These are phyloP conservation scores for Tolypocladium inflatum DNA, from an alignment of 2,329 filamentous ascomycete species.

Conservation along the genomic window DNA sequence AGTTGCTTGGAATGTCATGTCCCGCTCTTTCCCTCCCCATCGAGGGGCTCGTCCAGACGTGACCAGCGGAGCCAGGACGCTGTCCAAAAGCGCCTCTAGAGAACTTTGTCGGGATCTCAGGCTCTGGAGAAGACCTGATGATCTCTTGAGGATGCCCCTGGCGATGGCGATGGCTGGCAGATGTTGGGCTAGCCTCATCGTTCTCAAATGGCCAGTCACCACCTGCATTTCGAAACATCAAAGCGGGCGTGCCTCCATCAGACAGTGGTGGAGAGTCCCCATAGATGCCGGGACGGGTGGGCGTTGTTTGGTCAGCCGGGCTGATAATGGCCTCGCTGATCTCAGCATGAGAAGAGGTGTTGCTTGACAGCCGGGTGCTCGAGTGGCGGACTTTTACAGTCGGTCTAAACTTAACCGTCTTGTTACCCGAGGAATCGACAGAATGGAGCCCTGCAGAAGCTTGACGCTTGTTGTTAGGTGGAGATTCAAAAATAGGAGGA, in stretches of 20 bases:
- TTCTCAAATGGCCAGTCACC: not conserved
- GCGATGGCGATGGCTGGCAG: not conserved
- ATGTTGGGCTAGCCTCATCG: not conserved
- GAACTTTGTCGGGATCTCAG: not conserved
- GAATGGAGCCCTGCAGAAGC: constrained; percentile 2
- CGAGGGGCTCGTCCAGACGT: not conserved
- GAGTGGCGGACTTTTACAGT: constrained; percentile 10
- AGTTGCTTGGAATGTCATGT: not conserved
- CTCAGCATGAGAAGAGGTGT: constrained; percentile 1
- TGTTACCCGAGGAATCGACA: constrained; percentile 11
- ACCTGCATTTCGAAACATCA: not conserved
- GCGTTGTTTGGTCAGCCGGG: not conserved
- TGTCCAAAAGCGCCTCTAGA: constrained; percentile 1
- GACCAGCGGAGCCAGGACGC: not conserved
- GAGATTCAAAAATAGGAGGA: not conserved
- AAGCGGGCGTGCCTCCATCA: too few relatives aligned
- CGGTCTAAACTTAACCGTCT: constrained; percentile 15
- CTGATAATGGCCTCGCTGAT: constrained; percentile 1
- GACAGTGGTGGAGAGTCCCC: not conserved
- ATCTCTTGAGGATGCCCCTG: not conserved
- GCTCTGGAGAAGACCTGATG: not conserved
- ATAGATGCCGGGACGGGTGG: not conserved
- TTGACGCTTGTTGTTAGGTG: not conserved
- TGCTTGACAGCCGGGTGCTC: constrained; percentile 5
- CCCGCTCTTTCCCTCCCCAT: not conserved